Evolutionary conservation across 2,329 filamentous ascomycete species (phyloP).

Genomic region (Colletotrichum viniferum): DNA sequence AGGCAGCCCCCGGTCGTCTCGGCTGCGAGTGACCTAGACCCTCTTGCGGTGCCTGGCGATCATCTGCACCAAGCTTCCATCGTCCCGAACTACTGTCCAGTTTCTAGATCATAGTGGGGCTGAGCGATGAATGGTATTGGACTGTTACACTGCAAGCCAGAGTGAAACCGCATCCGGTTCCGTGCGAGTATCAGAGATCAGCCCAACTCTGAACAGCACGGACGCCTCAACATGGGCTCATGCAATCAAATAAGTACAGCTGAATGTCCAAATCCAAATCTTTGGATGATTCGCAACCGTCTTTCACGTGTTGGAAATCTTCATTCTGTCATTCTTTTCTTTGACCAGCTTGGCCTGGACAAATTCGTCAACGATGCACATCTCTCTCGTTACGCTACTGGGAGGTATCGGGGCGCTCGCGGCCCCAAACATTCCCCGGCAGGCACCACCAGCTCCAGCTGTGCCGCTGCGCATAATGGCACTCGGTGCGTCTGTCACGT

Average conservation of each 20-base stretch:
- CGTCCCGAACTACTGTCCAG: not conserved
- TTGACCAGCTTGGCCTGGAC: not conserved
- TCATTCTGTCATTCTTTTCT: not conserved
- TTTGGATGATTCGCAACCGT: not conserved
- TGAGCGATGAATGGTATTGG: not conserved
- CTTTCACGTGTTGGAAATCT: not conserved
- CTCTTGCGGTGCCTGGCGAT: not conserved
- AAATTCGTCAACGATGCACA: not conserved
- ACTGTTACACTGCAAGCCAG: not conserved
- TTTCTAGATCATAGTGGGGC: not conserved
- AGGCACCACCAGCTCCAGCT: not conserved
- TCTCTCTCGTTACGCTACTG: not conserved
- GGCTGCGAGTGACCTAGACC: not conserved
- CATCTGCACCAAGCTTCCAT: not conserved
- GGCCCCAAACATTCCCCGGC: not conserved
- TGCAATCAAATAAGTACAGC: not conserved
- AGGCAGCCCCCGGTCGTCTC: not conserved
- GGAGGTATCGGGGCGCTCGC: not conserved
- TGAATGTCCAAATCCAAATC: not conserved
- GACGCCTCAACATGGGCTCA: not conserved
- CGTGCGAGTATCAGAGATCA: slow-evolving; percentile 13
- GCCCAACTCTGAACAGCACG: not conserved
- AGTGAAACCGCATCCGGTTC: slow-evolving; percentile 12
- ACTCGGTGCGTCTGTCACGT: slow-evolving; percentile 12
- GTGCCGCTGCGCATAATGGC: slow-evolving; percentile 10